These are phyloP conservation scores for Paecilomyces sp. DNA, from an alignment of 2,329 filamentous ascomycete genomes.

Conservation along the genomic window DNA sequence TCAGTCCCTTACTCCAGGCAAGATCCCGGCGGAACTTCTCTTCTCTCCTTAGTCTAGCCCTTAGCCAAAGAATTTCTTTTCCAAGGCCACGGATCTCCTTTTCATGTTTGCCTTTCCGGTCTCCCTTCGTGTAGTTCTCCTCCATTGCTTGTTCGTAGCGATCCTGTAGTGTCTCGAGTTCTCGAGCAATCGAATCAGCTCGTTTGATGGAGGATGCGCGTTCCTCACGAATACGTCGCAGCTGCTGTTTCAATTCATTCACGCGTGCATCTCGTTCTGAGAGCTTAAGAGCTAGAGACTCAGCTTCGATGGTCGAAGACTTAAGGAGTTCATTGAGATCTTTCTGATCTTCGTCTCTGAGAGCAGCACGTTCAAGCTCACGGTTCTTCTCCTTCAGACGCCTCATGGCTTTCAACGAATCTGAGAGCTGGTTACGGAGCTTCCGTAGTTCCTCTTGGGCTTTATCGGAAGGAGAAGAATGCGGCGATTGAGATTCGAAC, in stretches of 20 bases:
- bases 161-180: slow-evolving; percentile 44
- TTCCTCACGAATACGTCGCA: slow-evolving; percentile 54
- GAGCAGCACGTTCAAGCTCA: slow-evolving; percentile 44
- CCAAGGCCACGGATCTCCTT: slow-evolving; percentile 72
- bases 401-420: slow-evolving; percentile 53
- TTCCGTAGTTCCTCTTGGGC: slow-evolving; percentile 48
- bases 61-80: slow-evolving; percentile 87
- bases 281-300: slow-evolving; percentile 67
- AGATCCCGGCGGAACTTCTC: slow-evolving; percentile 71
- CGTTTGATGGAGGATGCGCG: slow-evolving; percentile 34
- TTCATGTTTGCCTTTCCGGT: slow-evolving; percentile 41
- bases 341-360: slow-evolving; percentile 35
- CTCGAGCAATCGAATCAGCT: slow-evolving; percentile 31
- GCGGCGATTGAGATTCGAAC: slow-evolving; percentile 45
- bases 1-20: slow-evolving; percentile 79
- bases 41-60: slow-evolving; percentile 73
- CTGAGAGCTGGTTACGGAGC: slow-evolving; percentile 54
- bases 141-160: slow-evolving; percentile 58
- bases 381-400: slow-evolving; percentile 48
- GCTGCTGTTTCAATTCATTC: slow-evolving; percentile 48
- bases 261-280: slow-evolving; percentile 62
- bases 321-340: slow-evolving; percentile 41
- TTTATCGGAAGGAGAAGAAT: slow-evolving; percentile 42
- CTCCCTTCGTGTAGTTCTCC: slow-evolving; percentile 32
- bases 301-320: slow-evolving; percentile 43